A percentile compares a stretch with the other conserved stretches of the same genome.
Evolutionary conservation across 176 grass and related monocot species (phyloP).

Genomic region (Musa beccarii): DNA sequence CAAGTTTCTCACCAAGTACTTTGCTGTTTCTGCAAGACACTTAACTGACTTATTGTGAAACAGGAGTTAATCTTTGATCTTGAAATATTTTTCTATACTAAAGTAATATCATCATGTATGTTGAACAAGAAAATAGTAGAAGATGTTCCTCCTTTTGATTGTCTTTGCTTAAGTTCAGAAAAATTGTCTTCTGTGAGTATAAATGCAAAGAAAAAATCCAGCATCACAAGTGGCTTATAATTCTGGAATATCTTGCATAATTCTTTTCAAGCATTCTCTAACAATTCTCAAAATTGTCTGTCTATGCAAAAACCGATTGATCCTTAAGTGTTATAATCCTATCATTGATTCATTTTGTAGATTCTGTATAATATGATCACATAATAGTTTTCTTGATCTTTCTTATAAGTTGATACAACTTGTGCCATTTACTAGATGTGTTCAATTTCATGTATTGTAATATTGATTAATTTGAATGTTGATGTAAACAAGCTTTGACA

Average conservation of each 20-base stretch:
- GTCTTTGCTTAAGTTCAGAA: too few species aligned
- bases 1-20: not conserved
- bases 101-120: too few species aligned
- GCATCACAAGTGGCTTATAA: not conserved
- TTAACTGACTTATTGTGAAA: not conserved
- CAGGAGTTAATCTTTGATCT: not conserved
- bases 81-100: not conserved
- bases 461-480: not conserved
- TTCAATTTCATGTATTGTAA: not conserved
- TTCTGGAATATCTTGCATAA: not conserved
- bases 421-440: not conserved
- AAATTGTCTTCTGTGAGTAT: too few species aligned
- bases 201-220: not conserved
- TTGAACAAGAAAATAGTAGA: too few species aligned
- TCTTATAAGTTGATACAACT: not conserved
- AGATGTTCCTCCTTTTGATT: too few species aligned
- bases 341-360: not conserved
- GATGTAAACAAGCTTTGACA: not conserved
- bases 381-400: not conserved
- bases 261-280: not conserved
- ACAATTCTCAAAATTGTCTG: not conserved
- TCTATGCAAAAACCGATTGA: not conserved
- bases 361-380: not conserved
- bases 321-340: not conserved
- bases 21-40: not conserved